Percentiles rank a stretch among this genome's conserved stretches.
Evolutionary conservation across 208 protist genomes (phyloP).

Genomic region (Trypanosoma platydactyli): DNA sequence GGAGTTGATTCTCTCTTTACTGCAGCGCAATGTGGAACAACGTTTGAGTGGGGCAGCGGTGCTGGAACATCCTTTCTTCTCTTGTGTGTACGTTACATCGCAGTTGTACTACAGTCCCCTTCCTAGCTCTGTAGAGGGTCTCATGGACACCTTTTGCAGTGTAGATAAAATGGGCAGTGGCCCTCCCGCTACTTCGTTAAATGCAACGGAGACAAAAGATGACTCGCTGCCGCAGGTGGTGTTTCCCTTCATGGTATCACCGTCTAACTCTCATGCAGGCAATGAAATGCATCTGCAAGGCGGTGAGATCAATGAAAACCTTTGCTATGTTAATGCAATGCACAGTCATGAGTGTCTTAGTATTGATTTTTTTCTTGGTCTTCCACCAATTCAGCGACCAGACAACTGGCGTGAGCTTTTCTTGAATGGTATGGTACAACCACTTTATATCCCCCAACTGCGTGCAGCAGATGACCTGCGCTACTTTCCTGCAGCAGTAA

Average conservation of each 20-base stretch:
- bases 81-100: slow-evolving; percentile 68
- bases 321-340: not conserved
- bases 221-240: too few species aligned
- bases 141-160: not conserved
- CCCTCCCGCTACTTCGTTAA: too few species aligned
- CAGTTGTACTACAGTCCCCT: slow-evolving; percentile 71
- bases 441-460: slow-evolving; percentile 70
- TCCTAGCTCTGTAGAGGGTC: slow-evolving; percentile 21
- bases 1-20: slow-evolving; percentile 62
- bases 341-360: not conserved
- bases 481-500: slow-evolving; percentile 84
- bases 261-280: too few species aligned
- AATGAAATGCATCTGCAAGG: too few species aligned
- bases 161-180: not conserved
- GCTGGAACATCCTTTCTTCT: slow-evolving; percentile 88
- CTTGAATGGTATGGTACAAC: slow-evolving; percentile 37
- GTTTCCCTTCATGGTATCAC: too few species aligned
- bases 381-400: slow-evolving; percentile 35
- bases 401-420: slow-evolving; percentile 72
- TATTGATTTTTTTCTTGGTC: slow-evolving; percentile 19
- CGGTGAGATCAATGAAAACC: not conserved
- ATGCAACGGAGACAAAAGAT: too few species aligned
- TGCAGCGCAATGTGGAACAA: slow-evolving; percentile 52
- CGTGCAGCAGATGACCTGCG: slow-evolving; percentile 78
- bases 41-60: slow-evolving; percentile 66